Evolutionary conservation across 2,329 filamentous ascomycete genomes (phyloP).

Genomic region (Triangularia verruculosa): DNA sequence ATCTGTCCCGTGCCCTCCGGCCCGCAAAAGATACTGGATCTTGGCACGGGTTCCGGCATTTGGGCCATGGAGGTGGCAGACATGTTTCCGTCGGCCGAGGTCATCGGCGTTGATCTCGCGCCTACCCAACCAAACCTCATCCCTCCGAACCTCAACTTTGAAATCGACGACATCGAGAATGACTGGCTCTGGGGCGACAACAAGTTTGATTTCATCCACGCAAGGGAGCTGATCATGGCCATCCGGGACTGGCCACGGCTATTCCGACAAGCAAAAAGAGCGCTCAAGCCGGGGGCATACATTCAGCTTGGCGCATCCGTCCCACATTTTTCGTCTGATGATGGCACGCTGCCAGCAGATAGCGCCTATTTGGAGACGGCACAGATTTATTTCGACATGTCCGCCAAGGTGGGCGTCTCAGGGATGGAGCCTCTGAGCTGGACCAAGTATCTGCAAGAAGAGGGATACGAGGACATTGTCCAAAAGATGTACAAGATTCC

Average conservation of each 20-base stretch:
- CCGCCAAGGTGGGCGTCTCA: background rate
- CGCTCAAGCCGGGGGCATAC: conserved; percentile 27
- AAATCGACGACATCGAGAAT: conserved; percentile 38
- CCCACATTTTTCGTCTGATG: conserved; percentile 21
- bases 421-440: conserved; percentile 18
- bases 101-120: conserved; percentile 48
- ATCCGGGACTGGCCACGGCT: conserved; percentile 35
- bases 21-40: conserved; percentile 32
- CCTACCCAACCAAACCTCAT: conserved; percentile 47
- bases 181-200: conserved; percentile 38
- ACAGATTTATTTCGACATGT: conserved; percentile 6
- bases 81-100: conserved; percentile 28
- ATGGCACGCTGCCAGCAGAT: conserved; percentile 23
- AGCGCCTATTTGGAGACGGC: conserved; percentile 11
- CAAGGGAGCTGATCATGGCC: conserved; percentile 28
- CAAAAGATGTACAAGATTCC: conserved; percentile 24
- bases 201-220: conserved; percentile 37
- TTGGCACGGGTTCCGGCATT: conserved; percentile 34
- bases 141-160: conserved; percentile 37
- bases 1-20: conserved; percentile 21
- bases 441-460: conserved; percentile 18
- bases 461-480: conserved; percentile 24
- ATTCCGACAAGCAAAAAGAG: conserved; percentile 37
- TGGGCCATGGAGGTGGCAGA: conserved; percentile 33
- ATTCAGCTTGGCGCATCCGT: conserved; percentile 26